Evolutionary conservation across 306 rosid species (phyloP), one percentile per base, ranked within the genome.

Genomic region (Rosa persica): DNA sequence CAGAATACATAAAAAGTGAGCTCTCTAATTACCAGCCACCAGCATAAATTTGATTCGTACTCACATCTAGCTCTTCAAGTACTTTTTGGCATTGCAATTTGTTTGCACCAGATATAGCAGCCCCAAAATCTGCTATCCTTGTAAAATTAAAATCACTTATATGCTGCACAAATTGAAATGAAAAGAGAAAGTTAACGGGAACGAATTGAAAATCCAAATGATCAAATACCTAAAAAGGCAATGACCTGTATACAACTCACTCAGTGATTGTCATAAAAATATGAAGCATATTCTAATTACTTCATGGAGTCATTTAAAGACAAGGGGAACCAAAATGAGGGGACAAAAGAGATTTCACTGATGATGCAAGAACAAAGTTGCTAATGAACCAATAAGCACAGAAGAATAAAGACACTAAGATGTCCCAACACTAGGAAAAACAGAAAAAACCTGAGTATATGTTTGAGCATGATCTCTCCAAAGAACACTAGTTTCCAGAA

Each of bases 391-490:
- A 60, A 76, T 44, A 62, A 76, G 19, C 60, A 36, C 7, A 64
- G 12, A 47, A 9, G 1, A 74, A 70, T 49, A 73, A 79, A 75
- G 54, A 81, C 25, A n/a, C 8, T 1, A 34, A 30, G 13, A 19
- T 64, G 23, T 64, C 62, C 34, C 34, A 47, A 64, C 15, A 65
- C 13, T 22, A 61, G 11, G 54, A 25, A 25, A 38, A 42, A 12
- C 9, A 48, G 19, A 76, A 17, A 71, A 86, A 68, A 93, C 96
- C 92, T 93, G 90, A 49, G 90, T 90, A 81, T 90, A 93, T 48
- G 90, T 93, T 80, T 86, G 90, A 78, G 89, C 94, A 81, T 93
- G 98, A 84, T 93, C 98, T 80, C 94, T 88, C 98, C 98, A 93
- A 65, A 89, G 91, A 73, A 93, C 87, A 79, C 94, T 90, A 79